Base-by-base conservation (phyloP, 805 yeast genomes). In the Nakazawaea sp. region DNA sequence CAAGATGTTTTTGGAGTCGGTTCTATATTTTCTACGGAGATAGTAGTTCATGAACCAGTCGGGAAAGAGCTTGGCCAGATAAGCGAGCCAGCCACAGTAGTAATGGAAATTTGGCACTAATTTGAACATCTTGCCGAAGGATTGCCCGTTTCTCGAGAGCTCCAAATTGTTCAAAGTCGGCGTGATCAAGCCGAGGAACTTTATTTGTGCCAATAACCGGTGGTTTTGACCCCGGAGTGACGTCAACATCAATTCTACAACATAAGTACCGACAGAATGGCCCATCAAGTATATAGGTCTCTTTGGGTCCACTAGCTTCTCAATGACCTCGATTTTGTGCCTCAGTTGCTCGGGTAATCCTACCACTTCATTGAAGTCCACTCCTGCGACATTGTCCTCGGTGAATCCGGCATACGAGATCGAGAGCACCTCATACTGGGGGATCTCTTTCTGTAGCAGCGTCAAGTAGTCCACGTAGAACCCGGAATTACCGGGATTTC, bases 401-500 rank as follows among this genome's bases (percentile, higher is more conserved):
- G 42, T 53, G 52, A 63, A 78, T 2, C 89, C 89, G 3, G 76
- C 75, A 47, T 81, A 86, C 15, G 86, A 74, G n/a, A 76, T 63
- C 27, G 79, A 74, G 23, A 78, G 52, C 1, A 79, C 52, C 47
- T 78, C 82, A 46, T 68, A 62, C 13, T 52, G 55, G 2, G 78
- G 75, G 35, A 59, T 50, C 24, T 46, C 47, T 18, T 51, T 49
- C 38, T 71, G 72, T 37, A 78, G 44, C 18, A 54, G 46, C 10
- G 59, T 54, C 20, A 82, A 52, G 47, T 76, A 80, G 3, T 72
- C 71, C 15, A 62, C 62, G 53, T 83, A 83, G 55, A 71, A 83
- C 43, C 76, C 78, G 29, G 77, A 65, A 19, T 83, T 55, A 0
- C 90, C 92, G 0, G 92, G 92, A 46, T 83, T 83, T 0, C 92